Evolutionary conservation across 768 basidiomycete species (phyloP), one percentile per base, ranked within the genome.

Genomic region (Leccinum incarnatum): DNA sequence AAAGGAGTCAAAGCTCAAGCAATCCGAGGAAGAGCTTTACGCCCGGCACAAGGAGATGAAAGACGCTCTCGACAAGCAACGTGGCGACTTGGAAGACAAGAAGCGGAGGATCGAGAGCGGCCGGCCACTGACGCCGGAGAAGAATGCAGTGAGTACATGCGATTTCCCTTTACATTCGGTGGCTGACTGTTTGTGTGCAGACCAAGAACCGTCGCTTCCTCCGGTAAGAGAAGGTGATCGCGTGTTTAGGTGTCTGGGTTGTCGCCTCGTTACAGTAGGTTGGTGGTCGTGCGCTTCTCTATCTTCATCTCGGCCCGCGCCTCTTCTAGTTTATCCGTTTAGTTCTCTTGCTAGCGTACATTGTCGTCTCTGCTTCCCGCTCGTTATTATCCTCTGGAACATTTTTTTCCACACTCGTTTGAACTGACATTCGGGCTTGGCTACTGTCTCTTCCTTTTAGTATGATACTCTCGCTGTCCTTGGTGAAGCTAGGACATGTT

Each of bases 41-140:
- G 91, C 95, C 59, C 88, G 96, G 60, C 97, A 99, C 81, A 89
- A 93, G 75, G 97, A 99, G 76, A 98, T 99, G 97, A 99, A 98
- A 80, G 97, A 99, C 66, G 91, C 96, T 17, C 79, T 98, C 66
- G 97, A 98, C 79, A 97, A 96, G 79, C 97, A 98, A 75, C 86
- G 96, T 64, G 66, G 78, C 58, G 97, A 99, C 69, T 83, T 99
- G 64, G 97, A 99, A 78, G 97, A 98, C 72, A 98, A 97, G 87
- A 97, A 96, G 86, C 83, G 92, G 79, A 87, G 88, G 70, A 85
- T 98, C 74, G 95, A 98, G 79, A 89, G 86, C 63, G 96, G 96
- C 51, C 84, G 96, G 70, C 94, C 95, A 56, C 78, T 97, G 75
- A 97, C 95, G 37, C 96, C 95, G 19, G 95, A 98, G 78, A 96